Percentiles rank a stretch among this genome's conserved stretches.
Evolutionary conservation across 2,329 filamentous ascomycete genomes (phyloP).

Genomic region (Beauveria sp.): DNA sequence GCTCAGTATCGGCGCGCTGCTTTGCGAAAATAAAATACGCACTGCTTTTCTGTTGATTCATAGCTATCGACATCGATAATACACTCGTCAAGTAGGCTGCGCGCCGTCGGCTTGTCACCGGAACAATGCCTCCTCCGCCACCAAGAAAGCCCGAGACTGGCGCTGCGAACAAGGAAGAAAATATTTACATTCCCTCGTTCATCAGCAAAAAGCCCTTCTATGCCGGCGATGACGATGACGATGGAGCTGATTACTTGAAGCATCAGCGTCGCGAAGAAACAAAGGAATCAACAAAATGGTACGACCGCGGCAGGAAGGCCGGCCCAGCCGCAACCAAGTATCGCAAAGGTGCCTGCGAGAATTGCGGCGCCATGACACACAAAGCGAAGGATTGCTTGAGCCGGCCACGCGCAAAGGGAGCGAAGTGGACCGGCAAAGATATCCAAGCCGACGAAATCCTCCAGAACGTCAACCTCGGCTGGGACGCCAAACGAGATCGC

Average conservation of each 20-base stretch:
- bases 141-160: conserved; percentile 27
- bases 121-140: conserved; percentile 21
- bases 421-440: conserved; percentile 84
- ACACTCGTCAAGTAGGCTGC: not conserved
- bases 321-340: conserved; percentile 92
- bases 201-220: conserved; percentile 99
- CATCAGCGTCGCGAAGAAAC: conserved; percentile 69
- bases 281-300: conserved; percentile 76
- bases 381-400: conserved; percentile 90
- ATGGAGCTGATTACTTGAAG: conserved; percentile 82
- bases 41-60: not conserved
- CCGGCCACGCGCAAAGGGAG: conserved; percentile 79
- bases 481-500: conserved; percentile 94
- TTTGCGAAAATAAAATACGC: not conserved
- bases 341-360: conserved; percentile 96
- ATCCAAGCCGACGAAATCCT: conserved; percentile 89
- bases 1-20: not conserved
- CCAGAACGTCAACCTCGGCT: conserved; percentile 79
- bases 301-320: conserved; percentile 77
- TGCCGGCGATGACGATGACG: conserved; percentile 67
- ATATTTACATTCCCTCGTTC: conserved; percentile 97
- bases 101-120: not conserved
- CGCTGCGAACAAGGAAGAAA: conserved; percentile 69
- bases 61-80: not conserved
- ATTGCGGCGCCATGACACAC: conserved; percentile 95